Conservation (phyloP, 768 basidiomycete species). For the Lactarius akahatsu region DNA sequence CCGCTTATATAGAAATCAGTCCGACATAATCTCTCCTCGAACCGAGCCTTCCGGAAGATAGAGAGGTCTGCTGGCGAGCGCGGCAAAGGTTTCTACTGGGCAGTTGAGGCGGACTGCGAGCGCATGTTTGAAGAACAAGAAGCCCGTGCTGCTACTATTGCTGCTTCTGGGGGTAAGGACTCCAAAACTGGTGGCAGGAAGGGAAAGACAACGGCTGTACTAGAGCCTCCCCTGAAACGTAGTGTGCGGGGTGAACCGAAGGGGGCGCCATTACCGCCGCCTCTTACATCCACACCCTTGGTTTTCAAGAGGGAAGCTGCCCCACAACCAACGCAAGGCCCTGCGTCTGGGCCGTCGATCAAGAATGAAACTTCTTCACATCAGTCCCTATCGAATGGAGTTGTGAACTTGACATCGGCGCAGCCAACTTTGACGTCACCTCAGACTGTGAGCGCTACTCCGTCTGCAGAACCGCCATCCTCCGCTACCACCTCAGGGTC, state of each 20-base stretch:
- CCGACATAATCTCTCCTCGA: conserved; percentile 91
- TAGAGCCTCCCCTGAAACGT: conserved; percentile 67
- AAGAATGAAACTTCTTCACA: conserved; percentile 32
- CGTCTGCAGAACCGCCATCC: conserved; percentile 5
- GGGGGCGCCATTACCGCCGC: conserved; percentile 61
- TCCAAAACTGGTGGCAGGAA: conserved; percentile 52
- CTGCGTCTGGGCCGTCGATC: conserved; percentile 25
- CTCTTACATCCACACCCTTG: conserved; percentile 64
- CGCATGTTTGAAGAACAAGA: conserved; percentile 73
- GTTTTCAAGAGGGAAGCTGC: conserved; percentile 43
- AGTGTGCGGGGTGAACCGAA: conserved; percentile 65
- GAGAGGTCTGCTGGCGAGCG: conserved; percentile 81
- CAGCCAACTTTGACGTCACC: conserved; percentile 27
- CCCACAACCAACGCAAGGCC: conserved; percentile 15
- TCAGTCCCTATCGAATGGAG: conserved; percentile 31
- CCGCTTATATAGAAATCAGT: conserved; percentile 65
- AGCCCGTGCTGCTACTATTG: conserved; percentile 39
- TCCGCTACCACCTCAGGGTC: conserved; percentile 15
- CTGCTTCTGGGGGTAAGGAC: conserved; percentile 39
- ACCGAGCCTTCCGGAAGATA: conserved; percentile 88
- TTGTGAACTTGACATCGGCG: background rate
- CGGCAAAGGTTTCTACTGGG: conserved; percentile 94
- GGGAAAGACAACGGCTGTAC: conserved; percentile 48
- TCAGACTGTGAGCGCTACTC: background rate
- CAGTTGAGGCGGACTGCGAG: conserved; percentile 72